Evolutionary conservation across 2,329 filamentous ascomycete genomes (phyloP), one percentile per base, ranked within the genome.

Genomic region (Fusarium duplospermum): DNA sequence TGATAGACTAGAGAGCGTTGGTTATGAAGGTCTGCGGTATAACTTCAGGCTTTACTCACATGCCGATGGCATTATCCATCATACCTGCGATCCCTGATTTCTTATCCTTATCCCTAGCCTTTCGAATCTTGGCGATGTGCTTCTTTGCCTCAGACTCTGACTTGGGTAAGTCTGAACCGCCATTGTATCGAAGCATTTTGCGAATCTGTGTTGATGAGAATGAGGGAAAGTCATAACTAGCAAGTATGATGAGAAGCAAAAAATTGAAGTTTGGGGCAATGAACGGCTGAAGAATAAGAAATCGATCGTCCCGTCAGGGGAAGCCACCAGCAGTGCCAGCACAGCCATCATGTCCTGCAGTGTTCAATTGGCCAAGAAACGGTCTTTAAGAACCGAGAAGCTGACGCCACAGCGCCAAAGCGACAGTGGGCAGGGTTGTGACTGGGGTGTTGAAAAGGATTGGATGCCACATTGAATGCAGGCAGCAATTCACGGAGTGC

Each of bases 391-490:
- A 18, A 18, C 45, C 22, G 24, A 50, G 45, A 18, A 11, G 22
- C 5, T 27, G 22, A 6, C 42, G 42, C 42, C 42, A 27, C 42
- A 27, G 42, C 42, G 42, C 42, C 42, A 47, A 47, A 24, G 0
- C 22, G 6, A 47, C 42, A 1, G 42, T 47, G 42, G 8, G n/a
- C 42, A 47, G 42, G 42, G 42, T 18, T 47, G 42, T 16, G 42
- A 47, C 42, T 18, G 42, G 42, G 42, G 42, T 47, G 42, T 47
- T 47, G 42, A 47, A 47, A 47, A 27, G 14, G 42, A 47, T 47
- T n/a, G n/a, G n/a, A n/a, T n/a, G 42, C 42, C 42, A 47, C 42
- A 24, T 24, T 27, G 42, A 27, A 47, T 18, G 14, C 42, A 47
- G 42, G 42, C 42, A 47, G 42, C 42, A 47, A 14, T 18, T 47